A percentile compares a stretch with the other conserved stretches of the same genome.
These are phyloP conservation scores for Dittrichia graveolens DNA, from an alignment of 129 eudicot species.

Conservation along the genomic window DNA sequence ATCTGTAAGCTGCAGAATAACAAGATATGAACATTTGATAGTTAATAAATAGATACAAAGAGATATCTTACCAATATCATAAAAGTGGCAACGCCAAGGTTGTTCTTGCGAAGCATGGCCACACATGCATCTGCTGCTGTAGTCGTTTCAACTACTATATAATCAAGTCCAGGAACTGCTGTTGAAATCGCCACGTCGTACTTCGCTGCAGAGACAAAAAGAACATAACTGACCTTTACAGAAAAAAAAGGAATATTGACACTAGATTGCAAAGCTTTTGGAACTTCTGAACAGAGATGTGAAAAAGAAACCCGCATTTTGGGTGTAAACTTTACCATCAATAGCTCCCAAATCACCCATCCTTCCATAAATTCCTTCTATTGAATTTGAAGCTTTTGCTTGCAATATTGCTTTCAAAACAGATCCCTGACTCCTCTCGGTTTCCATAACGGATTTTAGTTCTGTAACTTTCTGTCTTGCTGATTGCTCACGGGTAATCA, in stretches of 20 bases:
- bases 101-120: slow-evolving; percentile 76
- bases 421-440: slow-evolving; percentile 86
- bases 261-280: neutral
- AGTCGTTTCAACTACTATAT: slow-evolving; percentile 91
- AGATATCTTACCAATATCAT: slow-evolving; percentile 74
- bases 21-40: slow-evolving; percentile 9
- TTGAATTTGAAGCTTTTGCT: slow-evolving; percentile 75
- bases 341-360: slow-evolving; percentile 96
- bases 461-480: slow-evolving; percentile 84
- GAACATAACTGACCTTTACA: neutral
- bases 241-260: slow-evolving; percentile 21
- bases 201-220: slow-evolving; percentile 51
- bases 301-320: neutral
- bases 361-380: slow-evolving; percentile 87
- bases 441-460: slow-evolving; percentile 72
- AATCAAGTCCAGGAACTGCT: slow-evolving; percentile 91
- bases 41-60: neutral
- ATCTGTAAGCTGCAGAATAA: too few species aligned
- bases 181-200: slow-evolving; percentile 96
- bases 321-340: slow-evolving; percentile 50
- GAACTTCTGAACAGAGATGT: neutral
- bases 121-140: slow-evolving; percentile 94
- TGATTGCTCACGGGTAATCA: slow-evolving; percentile 78
- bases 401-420: slow-evolving; percentile 79
- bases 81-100: slow-evolving; percentile 95